Percentiles rank a stretch among this genome's conserved stretches.
Evolutionary conservation across 441 rosid genomes (phyloP).

Genomic region (Croton laevigatus): DNA sequence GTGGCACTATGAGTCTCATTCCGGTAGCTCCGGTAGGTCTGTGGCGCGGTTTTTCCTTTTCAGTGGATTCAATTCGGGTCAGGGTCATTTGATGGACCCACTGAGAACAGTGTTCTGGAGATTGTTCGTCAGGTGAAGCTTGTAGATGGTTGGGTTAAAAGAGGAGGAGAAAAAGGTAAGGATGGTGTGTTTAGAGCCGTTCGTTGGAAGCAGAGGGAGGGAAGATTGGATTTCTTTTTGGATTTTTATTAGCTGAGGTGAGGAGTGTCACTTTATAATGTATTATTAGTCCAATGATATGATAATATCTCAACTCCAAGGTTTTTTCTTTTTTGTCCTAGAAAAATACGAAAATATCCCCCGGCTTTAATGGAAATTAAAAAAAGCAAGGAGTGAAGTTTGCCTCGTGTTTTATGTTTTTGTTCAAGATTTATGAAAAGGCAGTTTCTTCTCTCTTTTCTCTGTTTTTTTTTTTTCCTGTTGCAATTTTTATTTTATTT

Average conservation of each 20-base stretch:
- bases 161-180: background rate
- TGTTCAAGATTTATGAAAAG: too few relatives aligned
- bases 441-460: too few relatives aligned
- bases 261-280: too few relatives aligned
- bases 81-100: constrained; percentile 22
- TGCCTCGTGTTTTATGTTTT: too few relatives aligned
- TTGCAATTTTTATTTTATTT: too few relatives aligned
- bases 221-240: constrained; percentile 17
- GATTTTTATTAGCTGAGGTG: too few relatives aligned
- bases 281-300: background rate
- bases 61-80: constrained; percentile 3
- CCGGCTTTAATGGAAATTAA: too few relatives aligned
- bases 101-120: background rate
- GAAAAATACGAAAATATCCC: too few relatives aligned
- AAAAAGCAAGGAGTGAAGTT: too few relatives aligned
- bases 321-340: too few relatives aligned
- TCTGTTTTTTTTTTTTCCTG: too few relatives aligned
- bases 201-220: background rate
- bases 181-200: background rate
- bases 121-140: background rate
- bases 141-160: constrained; percentile 5
- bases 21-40: constrained; percentile 21
- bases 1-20: constrained; percentile 37
- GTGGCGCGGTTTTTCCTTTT: background rate
- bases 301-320: background rate